A percentile compares a stretch with the other conserved stretches of the same genome.
phyloP scores from a whole-genome alignment of 805 yeast genomes.

The Ogataea salicorniae region DNA sequence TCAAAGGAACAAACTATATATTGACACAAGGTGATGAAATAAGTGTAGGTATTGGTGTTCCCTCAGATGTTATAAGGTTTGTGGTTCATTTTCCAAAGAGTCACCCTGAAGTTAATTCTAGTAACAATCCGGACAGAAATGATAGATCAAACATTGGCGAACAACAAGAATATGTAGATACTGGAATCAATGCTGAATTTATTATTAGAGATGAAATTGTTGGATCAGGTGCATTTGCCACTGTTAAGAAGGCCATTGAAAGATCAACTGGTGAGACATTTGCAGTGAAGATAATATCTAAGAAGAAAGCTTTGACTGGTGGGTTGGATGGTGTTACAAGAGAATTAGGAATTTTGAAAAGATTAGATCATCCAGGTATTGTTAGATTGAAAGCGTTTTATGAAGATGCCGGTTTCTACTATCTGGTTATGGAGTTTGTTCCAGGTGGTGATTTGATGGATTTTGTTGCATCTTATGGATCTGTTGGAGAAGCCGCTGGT shows the following conservation, averaged over 20 bases:
- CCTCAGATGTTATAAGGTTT: slow-evolving; percentile 56
- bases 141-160: background rate
- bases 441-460: slow-evolving; percentile 98
- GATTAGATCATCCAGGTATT: slow-evolving; percentile 78
- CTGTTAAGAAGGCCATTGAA: slow-evolving; percentile 86
- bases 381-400: slow-evolving; percentile 78
- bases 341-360: slow-evolving; percentile 74
- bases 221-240: slow-evolving; percentile 98
- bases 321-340: slow-evolving; percentile 79
- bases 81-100: slow-evolving; percentile 43
- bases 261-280: slow-evolving; percentile 77
- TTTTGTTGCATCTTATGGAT: slow-evolving; percentile 87
- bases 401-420: slow-evolving; percentile 77
- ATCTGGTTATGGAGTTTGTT: slow-evolving; percentile 91
- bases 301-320: slow-evolving; percentile 70
- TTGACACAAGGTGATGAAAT: slow-evolving; percentile 91
- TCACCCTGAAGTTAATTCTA: slow-evolving; percentile 27
- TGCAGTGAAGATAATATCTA: slow-evolving; percentile 87
- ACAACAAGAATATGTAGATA: slow-evolving; percentile 9
- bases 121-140: slow-evolving; percentile 10
- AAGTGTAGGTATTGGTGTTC: slow-evolving; percentile 81
- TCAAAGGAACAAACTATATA: slow-evolving; percentile 73
- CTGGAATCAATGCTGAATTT: slow-evolving; percentile 41
- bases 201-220: slow-evolving; percentile 79
- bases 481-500: slow-evolving; percentile 86